Evolutionary conservation across 2,329 filamentous ascomycete species (phyloP), one percentile per base, ranked within the genome.

Genomic region (Xylaria arbuscula): DNA sequence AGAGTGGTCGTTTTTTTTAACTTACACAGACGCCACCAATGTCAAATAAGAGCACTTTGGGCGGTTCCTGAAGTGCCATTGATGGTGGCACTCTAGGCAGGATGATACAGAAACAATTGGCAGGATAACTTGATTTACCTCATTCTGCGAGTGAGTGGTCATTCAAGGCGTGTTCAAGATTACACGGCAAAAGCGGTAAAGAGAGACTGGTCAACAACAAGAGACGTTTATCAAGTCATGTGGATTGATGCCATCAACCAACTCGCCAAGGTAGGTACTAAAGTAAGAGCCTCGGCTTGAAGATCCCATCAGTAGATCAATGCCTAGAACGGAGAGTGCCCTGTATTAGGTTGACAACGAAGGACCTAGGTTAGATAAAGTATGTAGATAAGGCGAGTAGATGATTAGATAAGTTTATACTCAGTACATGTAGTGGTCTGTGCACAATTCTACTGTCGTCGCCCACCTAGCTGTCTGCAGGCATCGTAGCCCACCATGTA

Each of bases 21-120:
- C 93, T 85, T 91, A 97, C 95, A 86, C 93, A 97, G 74, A 99
- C 96, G 70, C 96, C 96, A 47, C 96, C 96, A 74, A 99, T 96
- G 81, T 99, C 96, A 80, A 98, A 98, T 24, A 99, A 85, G 38
- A 97, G 83, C 64, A 93, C 92, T 74, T 92, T 92, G 36, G 92
- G 92, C 66, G 84, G 84, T 66, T 81, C 83, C 48, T 77, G 77
- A 53, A 76, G 72, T 9, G 82, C 71, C 84, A 87, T 86, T 86
- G 67, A 42, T 63, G 47, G 42, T 3, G 34, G 58, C 51, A 54
- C 38, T 64, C 45, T 50, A 47, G 38, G 42, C 3, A n/a, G 38
- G 32, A 3, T 32, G 50, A 57, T 48, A 8, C 56, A 57, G 22
- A 19, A 45, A 48, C 10, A 19, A 51, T 36, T 19, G 24, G 22